Evolutionary conservation across 495 filamentous ascomycete species (phyloP), one percentile per base, ranked within the genome.

Genomic region (Penicillium chermesinum): DNA sequence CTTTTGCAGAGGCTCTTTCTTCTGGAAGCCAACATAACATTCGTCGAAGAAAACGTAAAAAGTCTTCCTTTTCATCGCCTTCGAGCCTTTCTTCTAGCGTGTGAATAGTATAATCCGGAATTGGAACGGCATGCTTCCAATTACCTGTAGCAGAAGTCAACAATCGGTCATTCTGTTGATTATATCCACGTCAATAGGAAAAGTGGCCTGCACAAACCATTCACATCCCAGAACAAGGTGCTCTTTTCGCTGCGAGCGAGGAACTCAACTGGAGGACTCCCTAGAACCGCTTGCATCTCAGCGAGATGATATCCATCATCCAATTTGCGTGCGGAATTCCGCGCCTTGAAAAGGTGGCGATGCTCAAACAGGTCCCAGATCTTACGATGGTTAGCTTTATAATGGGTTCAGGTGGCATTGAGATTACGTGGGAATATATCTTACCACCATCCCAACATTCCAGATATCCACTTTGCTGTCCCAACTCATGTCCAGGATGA

Each of bases 11-110:
- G 42, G 55, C 56, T 35, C 72, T 56, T n/a, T 72, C 52, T 44
- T 66, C 57, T 21, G 74, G 73, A 10, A 58, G 46, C 72, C 73
- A 76, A 45, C 65, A 61, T 35, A 78, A 38, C 66, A 73, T 70
- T 27, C 49, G 43, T 41, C 61, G 47, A 44, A 74, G 64, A 40
- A 75, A 63, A 0, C 50, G 35, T 18, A 77, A 40, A 46, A 76
- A 75, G 22, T 49, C 48, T 7, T 57, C 50, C 40, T 68, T 66
- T 30, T 66, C 59, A 33, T 62, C 55, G 6, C 58, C 64, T 16
- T 58, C 2, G 1, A 73, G 43, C 30, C 36, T 49, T 3, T 50
- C 48, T 8, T 49, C 34, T 20, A 52, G 36, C 1, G 25, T 30
- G 15, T 57, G 44, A 14, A 57, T 40, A 10, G 2, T 49, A 12